phyloP scores from a whole-genome alignment of 2,329 filamentous ascomycete genomes.

The Plectosphaerella cucumerina region DNA sequence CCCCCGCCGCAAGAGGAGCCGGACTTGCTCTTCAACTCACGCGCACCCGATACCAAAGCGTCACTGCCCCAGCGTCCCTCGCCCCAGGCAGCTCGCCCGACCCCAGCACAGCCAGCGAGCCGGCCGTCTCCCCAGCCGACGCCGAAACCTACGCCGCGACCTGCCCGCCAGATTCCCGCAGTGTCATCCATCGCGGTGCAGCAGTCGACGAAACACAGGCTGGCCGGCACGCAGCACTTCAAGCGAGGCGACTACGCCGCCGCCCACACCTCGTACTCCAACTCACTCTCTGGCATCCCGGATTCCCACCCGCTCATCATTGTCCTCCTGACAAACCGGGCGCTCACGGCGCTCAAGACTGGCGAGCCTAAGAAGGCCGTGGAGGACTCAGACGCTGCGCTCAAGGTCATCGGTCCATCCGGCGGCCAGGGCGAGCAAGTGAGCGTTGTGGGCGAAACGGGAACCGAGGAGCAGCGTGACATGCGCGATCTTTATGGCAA shows the following conservation, averaged over 20 bases:
- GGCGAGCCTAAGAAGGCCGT: slow-evolving; percentile 88
- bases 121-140: slow-evolving; percentile 27
- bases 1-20: slow-evolving; percentile 44
- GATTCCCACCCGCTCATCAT: slow-evolving; percentile 77
- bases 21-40: slow-evolving; percentile 60
- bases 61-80: slow-evolving; percentile 30
- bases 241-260: slow-evolving; percentile 90
- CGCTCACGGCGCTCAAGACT: slow-evolving; percentile 84
- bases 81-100: slow-evolving; percentile 24
- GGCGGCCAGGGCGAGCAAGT: slow-evolving; percentile 80
- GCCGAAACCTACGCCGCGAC: slow-evolving; percentile 38
- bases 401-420: slow-evolving; percentile 73
- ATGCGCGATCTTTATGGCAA: slow-evolving; percentile 95
- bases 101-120: slow-evolving; percentile 26
- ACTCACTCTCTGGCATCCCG: slow-evolving; percentile 71
- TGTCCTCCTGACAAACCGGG: slow-evolving; percentile 86
- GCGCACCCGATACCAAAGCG: slow-evolving; percentile 28
- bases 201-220: slow-evolving; percentile 72
- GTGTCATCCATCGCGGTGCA: slow-evolving; percentile 67
- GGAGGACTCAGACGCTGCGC: slow-evolving; percentile 74
- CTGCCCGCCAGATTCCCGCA: slow-evolving; percentile 58
- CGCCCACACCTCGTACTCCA: slow-evolving; percentile 78
- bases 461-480: slow-evolving; percentile 64
- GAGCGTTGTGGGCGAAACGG: slow-evolving; percentile 51
- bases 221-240: slow-evolving; percentile 81